Evolutionary conservation across 768 basidiomycete genomes (phyloP).

Genomic region (Lepiota brunneoincarnata): DNA sequence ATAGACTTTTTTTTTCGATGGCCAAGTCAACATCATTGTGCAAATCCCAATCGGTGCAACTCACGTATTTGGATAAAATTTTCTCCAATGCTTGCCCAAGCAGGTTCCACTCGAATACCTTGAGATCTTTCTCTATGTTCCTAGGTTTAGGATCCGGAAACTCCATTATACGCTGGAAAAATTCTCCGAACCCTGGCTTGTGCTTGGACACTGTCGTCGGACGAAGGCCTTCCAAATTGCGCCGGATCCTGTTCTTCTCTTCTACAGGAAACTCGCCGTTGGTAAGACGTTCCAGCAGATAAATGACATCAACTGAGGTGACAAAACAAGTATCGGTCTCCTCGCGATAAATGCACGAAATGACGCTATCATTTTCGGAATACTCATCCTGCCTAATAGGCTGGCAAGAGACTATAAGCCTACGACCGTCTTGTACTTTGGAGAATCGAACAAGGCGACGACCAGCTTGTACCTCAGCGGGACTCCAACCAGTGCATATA

Average conservation of each 20-base stretch:
- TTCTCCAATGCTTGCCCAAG: slow-evolving; percentile 75
- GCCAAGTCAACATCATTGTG: neutral
- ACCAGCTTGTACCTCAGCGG: slow-evolving; percentile 62
- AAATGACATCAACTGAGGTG: slow-evolving; percentile 95
- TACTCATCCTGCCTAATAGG: slow-evolving; percentile 74
- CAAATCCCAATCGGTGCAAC: slow-evolving; percentile 23
- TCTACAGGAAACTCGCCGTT: slow-evolving; percentile 87
- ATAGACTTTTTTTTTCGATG: slow-evolving; percentile 39
- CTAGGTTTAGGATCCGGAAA: slow-evolving; percentile 92
- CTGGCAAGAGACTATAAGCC: slow-evolving; percentile 77
- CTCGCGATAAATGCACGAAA: slow-evolving; percentile 92
- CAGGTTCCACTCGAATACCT: slow-evolving; percentile 76
- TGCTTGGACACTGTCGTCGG: slow-evolving; percentile 90
- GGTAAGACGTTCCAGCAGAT: slow-evolving; percentile 75
- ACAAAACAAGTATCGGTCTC: slow-evolving; percentile 78
- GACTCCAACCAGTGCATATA: slow-evolving; percentile 57
- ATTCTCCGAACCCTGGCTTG: slow-evolving; percentile 73
- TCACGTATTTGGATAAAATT: slow-evolving; percentile 81
- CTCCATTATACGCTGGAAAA: slow-evolving; percentile 96
- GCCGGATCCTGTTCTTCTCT: slow-evolving; percentile 94
- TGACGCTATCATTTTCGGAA: slow-evolving; percentile 70
- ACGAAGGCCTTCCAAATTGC: slow-evolving; percentile 90
- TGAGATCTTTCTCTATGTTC: slow-evolving; percentile 97
- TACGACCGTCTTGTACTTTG: slow-evolving; percentile 73
- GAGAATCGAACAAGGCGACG: slow-evolving; percentile 87